Evolutionary conservation across 2,329 filamentous ascomycete genomes (phyloP).

Genomic region (Coleophoma eucalyptorum): DNA sequence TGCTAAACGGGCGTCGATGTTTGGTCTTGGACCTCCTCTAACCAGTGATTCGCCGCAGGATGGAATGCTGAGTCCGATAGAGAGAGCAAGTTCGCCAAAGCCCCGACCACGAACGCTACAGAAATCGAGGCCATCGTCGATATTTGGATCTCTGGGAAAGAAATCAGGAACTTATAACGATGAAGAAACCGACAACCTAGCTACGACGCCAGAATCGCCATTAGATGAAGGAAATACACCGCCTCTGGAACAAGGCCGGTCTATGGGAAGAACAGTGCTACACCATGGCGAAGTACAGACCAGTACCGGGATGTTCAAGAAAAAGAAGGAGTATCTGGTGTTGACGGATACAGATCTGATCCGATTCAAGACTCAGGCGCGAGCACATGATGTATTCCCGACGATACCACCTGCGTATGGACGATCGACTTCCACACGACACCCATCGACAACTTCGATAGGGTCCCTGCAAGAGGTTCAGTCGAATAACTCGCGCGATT

Average conservation of each 20-base stretch:
- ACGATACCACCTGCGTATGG: conserved; percentile 37
- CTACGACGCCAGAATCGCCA: conserved; percentile 19
- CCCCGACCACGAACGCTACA: conserved; percentile 22
- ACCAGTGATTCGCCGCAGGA: conserved; percentile 14
- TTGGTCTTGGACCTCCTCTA: conserved; percentile 17
- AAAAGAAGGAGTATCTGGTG: conserved; percentile 70
- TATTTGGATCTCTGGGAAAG: conserved; percentile 28
- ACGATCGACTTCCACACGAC: conserved; percentile 42
- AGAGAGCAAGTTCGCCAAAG: conserved; percentile 17
- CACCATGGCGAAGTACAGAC: conserved; percentile 69
- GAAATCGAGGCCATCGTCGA: conserved; percentile 24
- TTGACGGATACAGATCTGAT: conserved; percentile 66
- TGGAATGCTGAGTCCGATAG: conserved; percentile 15
- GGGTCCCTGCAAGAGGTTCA: conserved; percentile 60
- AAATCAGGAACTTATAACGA: conserved; percentile 22
- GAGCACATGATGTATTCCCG: conserved; percentile 61
- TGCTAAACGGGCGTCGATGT: conserved; percentile 21
- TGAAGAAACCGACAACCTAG: conserved; percentile 18
- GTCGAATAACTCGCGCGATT: conserved; percentile 40
- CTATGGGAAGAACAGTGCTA: conserved; percentile 41
- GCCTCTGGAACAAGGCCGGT: conserved; percentile 6
- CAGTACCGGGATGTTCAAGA: conserved; percentile 65
- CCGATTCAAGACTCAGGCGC: conserved; percentile 63
- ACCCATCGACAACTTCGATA: conserved; percentile 54
- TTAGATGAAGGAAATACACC: conserved; percentile 10